Evolutionary conservation across 352 stramenopile species (phyloP), one percentile per base, ranked within the genome.

Genomic region (Thalassiosira exigua): DNA sequence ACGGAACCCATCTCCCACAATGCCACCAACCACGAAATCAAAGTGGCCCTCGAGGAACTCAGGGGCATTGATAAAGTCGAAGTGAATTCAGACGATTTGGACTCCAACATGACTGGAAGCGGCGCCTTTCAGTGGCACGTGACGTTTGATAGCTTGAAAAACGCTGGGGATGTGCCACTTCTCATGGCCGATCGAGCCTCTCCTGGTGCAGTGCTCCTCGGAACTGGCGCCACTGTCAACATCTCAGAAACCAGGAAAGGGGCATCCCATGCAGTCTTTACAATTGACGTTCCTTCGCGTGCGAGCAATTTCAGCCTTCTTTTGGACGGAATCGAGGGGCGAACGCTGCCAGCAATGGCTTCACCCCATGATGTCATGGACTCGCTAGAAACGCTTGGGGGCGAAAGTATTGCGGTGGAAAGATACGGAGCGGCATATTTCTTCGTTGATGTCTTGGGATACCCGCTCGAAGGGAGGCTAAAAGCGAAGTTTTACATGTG

Each of bases 11-110:
- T 98, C 26, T 50, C 84, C 4, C 91, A 91, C 82, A 94, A 97
- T 69, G 82, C 94, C n/a, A 94, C 94, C 2, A 90, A 92, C 12
- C 89, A 94, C 51, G 92, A 96, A n/a, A 82, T 97, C 39, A 87
- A 92, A 32, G 73, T 62, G 19, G 88, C 92, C 7, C 76, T 97
- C 2, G 83, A 94, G 68, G 88, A 92, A 32, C 85, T 96, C 4
- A 77, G 87, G 44, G 85, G 81, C 9, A 87, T 96, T 73, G 88
- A 88, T 24, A 69, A 69, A n/a, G 88, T 90, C 4, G 85, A 87
- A 3, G 79, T 95, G 2, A 91, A 96, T 17, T 82, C 85, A 3
- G 81, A 85, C 19, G 77, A 24, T 56, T 53, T 87, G 24, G 22
- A 96, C 85, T 9, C n/a, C 14, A 26, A 77, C 50, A 14, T 85